A percentile compares a stretch with the other conserved stretches of the same genome.
Conservation (phyloP, 805 yeast species). For the Metschnikowia koreensis region DNA sequence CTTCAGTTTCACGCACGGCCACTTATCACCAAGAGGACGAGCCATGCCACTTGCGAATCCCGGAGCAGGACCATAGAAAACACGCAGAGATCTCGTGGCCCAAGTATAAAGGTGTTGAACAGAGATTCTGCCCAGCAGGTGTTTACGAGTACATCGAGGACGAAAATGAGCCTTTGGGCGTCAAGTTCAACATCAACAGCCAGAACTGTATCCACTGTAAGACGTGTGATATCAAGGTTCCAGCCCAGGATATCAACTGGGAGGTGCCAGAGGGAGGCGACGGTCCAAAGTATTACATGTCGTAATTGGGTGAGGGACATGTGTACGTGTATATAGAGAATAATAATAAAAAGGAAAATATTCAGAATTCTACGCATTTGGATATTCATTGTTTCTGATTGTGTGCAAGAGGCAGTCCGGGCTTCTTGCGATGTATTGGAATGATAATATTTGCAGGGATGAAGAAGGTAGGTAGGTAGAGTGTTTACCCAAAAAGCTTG, state of each 20-base stretch:
- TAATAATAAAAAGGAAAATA: too few species aligned
- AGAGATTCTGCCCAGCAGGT: constrained; percentile 96
- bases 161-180: constrained; percentile 55
- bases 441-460: neutral
- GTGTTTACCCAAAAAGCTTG: constrained; percentile 32
- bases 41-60: constrained; percentile 73
- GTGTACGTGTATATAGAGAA: neutral
- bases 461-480: neutral
- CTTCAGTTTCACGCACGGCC: constrained; percentile 96
- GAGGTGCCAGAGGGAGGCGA: constrained; percentile 99
- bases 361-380: too few species aligned
- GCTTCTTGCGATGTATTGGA: neutral
- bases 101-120: constrained; percentile 81
- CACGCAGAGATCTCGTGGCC: constrained; percentile 75
- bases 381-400: too few species aligned
- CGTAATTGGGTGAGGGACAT: constrained; percentile 24
- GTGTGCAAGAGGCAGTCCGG: constrained; percentile 1
- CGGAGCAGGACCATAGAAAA: constrained; percentile 56
- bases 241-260: constrained; percentile 93
- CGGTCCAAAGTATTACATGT: constrained; percentile 93
- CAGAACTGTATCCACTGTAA: constrained; percentile 98
- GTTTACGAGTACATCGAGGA: constrained; percentile 91
- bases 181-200: constrained; percentile 86
- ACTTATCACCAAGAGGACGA: constrained; percentile 95
- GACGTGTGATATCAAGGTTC: constrained; percentile 96